Base-by-base conservation (phyloP, 371 early-diverging fungal genomes). In the Actinomortierella ambigua region DNA sequence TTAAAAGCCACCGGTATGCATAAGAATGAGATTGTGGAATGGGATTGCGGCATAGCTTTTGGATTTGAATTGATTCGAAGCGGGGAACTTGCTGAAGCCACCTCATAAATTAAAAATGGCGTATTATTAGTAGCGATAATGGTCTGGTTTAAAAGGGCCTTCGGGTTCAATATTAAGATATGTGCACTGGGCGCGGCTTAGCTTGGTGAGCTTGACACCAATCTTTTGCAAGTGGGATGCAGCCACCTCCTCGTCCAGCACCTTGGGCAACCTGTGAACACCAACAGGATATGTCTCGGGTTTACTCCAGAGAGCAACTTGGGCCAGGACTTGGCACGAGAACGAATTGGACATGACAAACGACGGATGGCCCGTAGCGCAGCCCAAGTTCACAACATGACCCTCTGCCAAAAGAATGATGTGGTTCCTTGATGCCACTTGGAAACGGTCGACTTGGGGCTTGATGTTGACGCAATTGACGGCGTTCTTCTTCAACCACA, bases 301-400 rank as follows among this genome's bases (percentile, higher is more conserved):
- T 77, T 95, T 89, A 62, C 92, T 96, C 96, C 97, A 97, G 66
- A 97, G 88, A 59, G 96, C 93, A 61, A 97, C 93, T 83, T 96
- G 97, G 65, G 98, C 98, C 59, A 98, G 85, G 55, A 92, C 93
- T 88, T 97, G 98, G 92, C 96, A 97, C 75, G 92, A 88, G 89
- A 97, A 98, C 63, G 97, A 96, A 90, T 92, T 95, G 88, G 93
- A 93, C 98, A 97, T 97, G 85, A 97, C 98, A 73, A 97, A 97
- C 66, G 92, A 91, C 61, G 97, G 97, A 86, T 97, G 98, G 60
- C 98, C 98, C 65, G 95, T 95, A 66, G 95, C 97, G 84, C 97
- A 97, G 51, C 95, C 97, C 76, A 98, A 84, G 90, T 97, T 98
- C 81, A 96, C 98, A 63, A 98, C 89, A 83, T 97, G 94, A 64